Base-by-base conservation (phyloP, 2,329 filamentous ascomycete species). In the Chaetomium strumarium region DNA sequence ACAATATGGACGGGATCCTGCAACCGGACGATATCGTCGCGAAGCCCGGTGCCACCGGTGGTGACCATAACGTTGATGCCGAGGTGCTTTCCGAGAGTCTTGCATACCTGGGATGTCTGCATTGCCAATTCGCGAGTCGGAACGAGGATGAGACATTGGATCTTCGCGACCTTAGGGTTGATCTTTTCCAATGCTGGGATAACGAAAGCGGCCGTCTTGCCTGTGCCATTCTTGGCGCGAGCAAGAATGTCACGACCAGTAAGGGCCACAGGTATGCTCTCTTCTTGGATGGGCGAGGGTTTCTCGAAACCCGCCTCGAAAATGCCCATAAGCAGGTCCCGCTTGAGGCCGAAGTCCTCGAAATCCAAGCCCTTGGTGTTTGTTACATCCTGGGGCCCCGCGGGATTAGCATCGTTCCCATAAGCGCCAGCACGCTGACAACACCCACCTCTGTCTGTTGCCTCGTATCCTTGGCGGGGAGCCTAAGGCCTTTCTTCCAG, bases 51-150 rank as follows among this genome's bases (percentile, higher is more conserved):
- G 64, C 93, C 93, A 71, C 93, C 93, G 20, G 95, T 99, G 44
- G 92, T 96, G 61, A 99, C 95, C 95, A 99, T 99, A 66, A 99
- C 92, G 66, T 99, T 97, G 72, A 99, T 80, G 52, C 90, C 90
- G 38, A 99, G 84, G 67, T 99, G 91, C 73, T 99, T 97, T 58
- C 95, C 95, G 43, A 99, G 81, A 12, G 86, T 96, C 78, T 97
- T 99, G 83, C 93, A 99, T 61, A 99, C 93, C 73, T 99, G 93
- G 46, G 95, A 99, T 55, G 93, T 99, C 72, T 99, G 93, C 72
- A 99, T 85, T 51, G 95, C 95, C 63, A 99, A 79, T 75, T 99
- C 93, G 81, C 93, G 81, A 58, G 93, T 99, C 34, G 93, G 95
- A 41, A 99, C 93, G 52, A 99, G 83, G 63, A 99, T 95, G 58